Base-by-base conservation (phyloP, 1,284 basidiomycete species). In the Amylostereum areolatum region DNA sequence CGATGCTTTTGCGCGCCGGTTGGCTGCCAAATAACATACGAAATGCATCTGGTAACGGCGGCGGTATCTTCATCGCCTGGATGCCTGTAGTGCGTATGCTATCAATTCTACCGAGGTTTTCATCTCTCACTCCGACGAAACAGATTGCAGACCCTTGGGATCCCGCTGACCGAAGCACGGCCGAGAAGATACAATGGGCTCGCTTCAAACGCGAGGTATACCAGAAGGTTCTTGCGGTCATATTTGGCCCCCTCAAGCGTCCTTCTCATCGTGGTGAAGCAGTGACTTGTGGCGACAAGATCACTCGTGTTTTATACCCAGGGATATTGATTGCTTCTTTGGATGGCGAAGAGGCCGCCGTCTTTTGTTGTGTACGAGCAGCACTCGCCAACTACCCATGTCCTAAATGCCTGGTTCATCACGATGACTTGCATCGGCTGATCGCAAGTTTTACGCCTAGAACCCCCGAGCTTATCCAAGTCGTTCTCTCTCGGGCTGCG, bases 11-110 rank as follows among this genome's bases (percentile, higher is more conserved):
- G 10, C 57, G 54, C 3, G 47, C 58, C 2, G 52, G 52, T 2
- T 64, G 54, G 51, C 56, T 66, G 4, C 61, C 62, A 33, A 43
- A 58, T 7, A 34, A 52, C 1, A 64, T 65, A 24, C 50, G 60
- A 24, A 66, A 66, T 54, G 62, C 51, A 10, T 66, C 64, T n/a
- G 63, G 65, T 1, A 66, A 66, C 50, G 63, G 65, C 6, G 63
- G 64, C 25, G 57, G 62, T 4, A 43, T 61, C 11, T 47, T 66
- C 1, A 29, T 63, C 2, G 61, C 59, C 8, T 64, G 62, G 49
- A 62, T 66, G 55, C 58, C 58, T 8, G 57, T n/a, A n/a, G n/a
- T n/a, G 60, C 43, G 64, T 66, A 47, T 46, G 56, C 50, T 36
- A 32, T 39, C 28, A 9, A 25, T 28, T 36, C 30, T 44, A 43